Conservation (phyloP, 208 protist genomes). For the Leishmania major region DNA sequence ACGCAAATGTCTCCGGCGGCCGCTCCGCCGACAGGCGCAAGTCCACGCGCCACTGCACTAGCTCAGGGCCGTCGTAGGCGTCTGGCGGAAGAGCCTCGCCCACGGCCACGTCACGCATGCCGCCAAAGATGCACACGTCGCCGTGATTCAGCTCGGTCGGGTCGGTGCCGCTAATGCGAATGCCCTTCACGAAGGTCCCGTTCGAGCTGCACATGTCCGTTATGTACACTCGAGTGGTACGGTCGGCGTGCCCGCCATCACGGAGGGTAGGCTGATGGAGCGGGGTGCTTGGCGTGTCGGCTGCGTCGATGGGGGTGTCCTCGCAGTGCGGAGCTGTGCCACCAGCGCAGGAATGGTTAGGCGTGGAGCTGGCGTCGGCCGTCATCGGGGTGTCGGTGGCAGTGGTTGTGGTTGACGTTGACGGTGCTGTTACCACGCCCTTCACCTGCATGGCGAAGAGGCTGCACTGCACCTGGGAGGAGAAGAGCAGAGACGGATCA, state of each 20-base stretch:
- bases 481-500: conserved; percentile 71
- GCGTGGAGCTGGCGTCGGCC: conserved; percentile 2
- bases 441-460: conserved; percentile 38
- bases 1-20: conserved; percentile 33
- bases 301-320: conserved; percentile 1
- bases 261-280: background rate
- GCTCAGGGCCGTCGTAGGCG: conserved; percentile 62
- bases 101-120: conserved; percentile 77
- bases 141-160: conserved; percentile 56
- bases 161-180: conserved; percentile 50
- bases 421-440: background rate
- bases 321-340: background rate
- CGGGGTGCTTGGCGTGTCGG: background rate
- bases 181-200: conserved; percentile 86
- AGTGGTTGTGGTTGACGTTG: background rate
- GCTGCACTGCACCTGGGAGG: conserved; percentile 82
- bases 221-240: conserved; percentile 42
- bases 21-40: conserved; percentile 9
- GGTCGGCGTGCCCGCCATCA: background rate
- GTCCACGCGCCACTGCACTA: conserved; percentile 74
- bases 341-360: background rate
- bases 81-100: conserved; percentile 53
- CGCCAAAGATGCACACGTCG: conserved; percentile 80
- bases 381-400: background rate
- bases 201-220: conserved; percentile 87